These are phyloP conservation scores for Pseudogymnoascus sp. DNA, from an alignment of 2,329 filamentous ascomycete species.

Conservation along the genomic window DNA sequence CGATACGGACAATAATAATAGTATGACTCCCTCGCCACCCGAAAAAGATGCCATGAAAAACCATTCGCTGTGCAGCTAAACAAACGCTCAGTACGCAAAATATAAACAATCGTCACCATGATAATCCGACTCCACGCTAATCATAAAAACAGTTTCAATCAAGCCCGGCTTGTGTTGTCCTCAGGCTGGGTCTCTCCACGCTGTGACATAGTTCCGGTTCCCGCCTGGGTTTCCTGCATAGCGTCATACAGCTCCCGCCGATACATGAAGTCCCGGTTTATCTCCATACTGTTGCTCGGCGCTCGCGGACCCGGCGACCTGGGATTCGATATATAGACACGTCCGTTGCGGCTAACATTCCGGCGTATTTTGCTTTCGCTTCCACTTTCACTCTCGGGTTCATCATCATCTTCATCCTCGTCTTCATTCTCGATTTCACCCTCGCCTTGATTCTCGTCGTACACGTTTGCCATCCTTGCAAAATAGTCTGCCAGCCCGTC, in stretches of 20 bases:
- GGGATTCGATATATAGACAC: slow-evolving; percentile 29
- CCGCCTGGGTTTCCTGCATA: neutral
- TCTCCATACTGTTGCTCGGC: slow-evolving; percentile 27
- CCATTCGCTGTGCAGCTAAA: neutral
- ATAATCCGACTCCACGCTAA: neutral
- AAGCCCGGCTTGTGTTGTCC: neutral
- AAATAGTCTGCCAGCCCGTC: slow-evolving; percentile 63
- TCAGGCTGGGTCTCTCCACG: neutral
- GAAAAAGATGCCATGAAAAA: neutral
- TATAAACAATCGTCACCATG: neutral
- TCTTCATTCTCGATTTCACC: neutral
- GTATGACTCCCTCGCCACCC: neutral
- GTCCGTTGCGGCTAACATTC: slow-evolving; percentile 8
- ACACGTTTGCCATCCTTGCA: slow-evolving; percentile 47
- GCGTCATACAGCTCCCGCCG: neutral
- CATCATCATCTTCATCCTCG: slow-evolving; percentile 15
- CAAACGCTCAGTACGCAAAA: neutral
- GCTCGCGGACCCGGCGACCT: slow-evolving; percentile 28
- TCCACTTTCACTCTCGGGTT: slow-evolving; percentile 17
- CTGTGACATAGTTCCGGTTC: neutral
- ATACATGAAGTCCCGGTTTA: slow-evolving; percentile 29
- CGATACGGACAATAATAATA: neutral
- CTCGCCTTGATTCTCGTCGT: slow-evolving; percentile 7
- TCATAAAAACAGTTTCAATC: neutral
- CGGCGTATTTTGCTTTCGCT: neutral